phyloP scores from a whole-genome alignment of 495 filamentous ascomycete species.

The Aspergillus wentii region DNA sequence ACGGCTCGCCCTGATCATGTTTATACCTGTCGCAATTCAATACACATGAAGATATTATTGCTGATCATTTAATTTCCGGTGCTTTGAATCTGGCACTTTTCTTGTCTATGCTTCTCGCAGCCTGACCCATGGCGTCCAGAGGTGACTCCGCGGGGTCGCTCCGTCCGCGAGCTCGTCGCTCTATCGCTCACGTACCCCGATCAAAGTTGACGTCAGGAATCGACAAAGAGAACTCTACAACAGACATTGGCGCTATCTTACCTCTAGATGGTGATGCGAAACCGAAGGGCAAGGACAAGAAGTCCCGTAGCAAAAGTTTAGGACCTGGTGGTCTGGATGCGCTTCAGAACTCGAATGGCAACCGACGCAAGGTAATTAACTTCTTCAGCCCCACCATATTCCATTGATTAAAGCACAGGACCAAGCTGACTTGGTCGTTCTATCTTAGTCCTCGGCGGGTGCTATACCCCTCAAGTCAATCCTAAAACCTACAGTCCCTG shows the following conservation, averaged over 20 bases:
- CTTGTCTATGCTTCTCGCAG: constrained; percentile 10
- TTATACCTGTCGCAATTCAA: no score
- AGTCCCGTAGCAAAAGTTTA: constrained; percentile 90
- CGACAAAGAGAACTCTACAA: constrained; percentile 71
- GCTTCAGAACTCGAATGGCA: constrained; percentile 71
- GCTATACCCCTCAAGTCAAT: constrained; percentile 68
- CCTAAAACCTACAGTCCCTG: constrained; percentile 74
- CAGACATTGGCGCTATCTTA: constrained; percentile 46
- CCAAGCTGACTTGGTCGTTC: constrained; percentile 6
- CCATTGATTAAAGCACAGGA: constrained; percentile 3
- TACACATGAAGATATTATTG: no score
- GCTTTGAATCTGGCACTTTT: background rate
- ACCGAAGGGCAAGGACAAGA: constrained; percentile 50
- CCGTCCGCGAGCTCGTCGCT: constrained; percentile 65
- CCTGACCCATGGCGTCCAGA: constrained; percentile 32
- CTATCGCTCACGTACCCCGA: constrained; percentile 62
- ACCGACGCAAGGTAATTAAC: constrained; percentile 69
- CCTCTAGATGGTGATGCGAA: constrained; percentile 25
- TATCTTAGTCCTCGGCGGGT: constrained; percentile 43
- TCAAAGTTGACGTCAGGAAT: constrained; percentile 35
- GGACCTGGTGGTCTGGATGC: constrained; percentile 86
- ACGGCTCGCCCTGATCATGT: background rate
- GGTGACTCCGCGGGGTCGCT: constrained; percentile 29
- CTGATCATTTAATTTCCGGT: no score
- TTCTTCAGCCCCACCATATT: constrained; percentile 1